A percentile compares a stretch with the other conserved stretches of the same genome.
These are phyloP conservation scores for Solanum hybrid DNA, from an alignment of 305 asterid species.

Conservation along the genomic window DNA sequence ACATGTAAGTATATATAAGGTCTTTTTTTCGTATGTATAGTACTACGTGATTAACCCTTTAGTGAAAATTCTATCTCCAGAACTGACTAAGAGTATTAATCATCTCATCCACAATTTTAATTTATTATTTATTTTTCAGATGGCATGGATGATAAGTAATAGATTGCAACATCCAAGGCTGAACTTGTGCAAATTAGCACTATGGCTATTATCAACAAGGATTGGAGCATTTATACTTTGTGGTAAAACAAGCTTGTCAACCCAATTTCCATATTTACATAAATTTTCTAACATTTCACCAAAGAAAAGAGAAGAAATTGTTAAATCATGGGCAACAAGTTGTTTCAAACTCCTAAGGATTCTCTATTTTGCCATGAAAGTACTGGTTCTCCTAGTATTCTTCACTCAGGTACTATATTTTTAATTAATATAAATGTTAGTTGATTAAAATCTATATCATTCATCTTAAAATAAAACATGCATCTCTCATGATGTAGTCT, in stretches of 20 bases:
- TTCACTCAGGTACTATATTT: conserved; percentile 51
- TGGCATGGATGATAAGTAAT: conserved; percentile 28
- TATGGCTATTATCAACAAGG: conserved; percentile 50
- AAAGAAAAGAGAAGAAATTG: conserved; percentile 30
- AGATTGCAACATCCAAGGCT: conserved; percentile 52
- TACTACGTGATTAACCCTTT: too few relatives aligned
- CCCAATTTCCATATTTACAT: conserved; percentile 43
- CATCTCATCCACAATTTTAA: too few relatives aligned
- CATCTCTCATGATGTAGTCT: too few relatives aligned
- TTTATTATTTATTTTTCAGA: conserved; percentile 16
- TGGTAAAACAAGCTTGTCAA: conserved; percentile 44
- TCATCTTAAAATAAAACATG: too few relatives aligned
- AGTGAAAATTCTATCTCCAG: too few relatives aligned
- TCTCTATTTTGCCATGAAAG: conserved; percentile 32
- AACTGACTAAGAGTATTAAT: too few relatives aligned
- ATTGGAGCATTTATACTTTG: conserved; percentile 51
- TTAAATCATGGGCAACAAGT: conserved; percentile 57
- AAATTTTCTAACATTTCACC: conserved; percentile 37
- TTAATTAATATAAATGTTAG: too few relatives aligned
- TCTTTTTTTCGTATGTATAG: too few relatives aligned
- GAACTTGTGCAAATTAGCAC: conserved; percentile 19
- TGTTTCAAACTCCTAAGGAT: conserved; percentile 30
- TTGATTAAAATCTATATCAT: too few relatives aligned
- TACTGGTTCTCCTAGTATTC: conserved; percentile 35
- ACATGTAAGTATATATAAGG: conserved; percentile 25